Base-by-base conservation (phyloP, 805 yeast genomes). In the Pichia paraexigua region DNA sequence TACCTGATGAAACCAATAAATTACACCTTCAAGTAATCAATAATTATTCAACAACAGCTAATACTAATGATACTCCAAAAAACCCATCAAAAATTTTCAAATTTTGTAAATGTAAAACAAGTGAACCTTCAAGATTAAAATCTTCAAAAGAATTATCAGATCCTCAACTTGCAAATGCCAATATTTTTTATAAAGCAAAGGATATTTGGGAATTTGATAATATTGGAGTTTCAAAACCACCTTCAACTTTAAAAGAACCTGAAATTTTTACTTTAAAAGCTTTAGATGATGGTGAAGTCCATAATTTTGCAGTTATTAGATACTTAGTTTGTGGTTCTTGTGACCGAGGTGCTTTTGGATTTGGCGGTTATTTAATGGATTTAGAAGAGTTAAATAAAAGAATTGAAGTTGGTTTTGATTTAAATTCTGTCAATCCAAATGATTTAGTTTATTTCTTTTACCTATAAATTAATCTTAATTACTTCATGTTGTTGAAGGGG, bases 131-230 rank as follows among this genome's bases (percentile, higher is more conserved):
- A 9, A 35, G n/a, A 35, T 35, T 35, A 35, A 35, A 20, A 35
- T 2, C 17, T n/a, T 35, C 39, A 17, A n/a, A 35, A n/a, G 11
- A 9, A 9, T 5, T 25, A 17, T 24, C 25, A 24, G 20, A 22
- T 6, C 24, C 32, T 40, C 17, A 27, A n/a, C 22, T 27, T 40
- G 7, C 40, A 21, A 15, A 41, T 30, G 22, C 15, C 12, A 45
- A 41, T 41, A 15, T n/a, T 18, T 63, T 80, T 59, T 70, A 73
- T 43, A 59, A 69, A 28, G 68, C 83, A 1, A 60, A 67, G 2
- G 87, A 84, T 59, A 80, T 82, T 49, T 86, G 94, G 94, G 86
- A 79, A 56, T 86, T 86, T 58, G 91, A 86, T 56, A 86, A 86
- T 59, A 77, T 86, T 45, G 91, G 89, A 1, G 92, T 86, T 2